Evolutionary conservation across 208 protist species (phyloP).

Genomic region (Trypanosoma scelopori): DNA sequence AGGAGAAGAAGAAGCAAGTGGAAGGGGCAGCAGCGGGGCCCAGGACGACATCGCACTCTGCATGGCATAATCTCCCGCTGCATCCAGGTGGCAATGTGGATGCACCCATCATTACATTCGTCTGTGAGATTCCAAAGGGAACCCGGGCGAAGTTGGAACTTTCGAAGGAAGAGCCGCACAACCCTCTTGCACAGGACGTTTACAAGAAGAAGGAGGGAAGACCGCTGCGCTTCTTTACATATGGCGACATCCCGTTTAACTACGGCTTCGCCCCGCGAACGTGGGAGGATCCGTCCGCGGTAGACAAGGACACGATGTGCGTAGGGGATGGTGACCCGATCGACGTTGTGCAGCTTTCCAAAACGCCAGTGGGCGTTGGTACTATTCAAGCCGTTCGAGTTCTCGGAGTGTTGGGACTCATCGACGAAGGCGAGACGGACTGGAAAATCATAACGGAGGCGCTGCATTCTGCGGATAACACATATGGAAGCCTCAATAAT

Average conservation of each 20-base stretch:
- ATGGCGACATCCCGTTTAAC: conserved; percentile 93
- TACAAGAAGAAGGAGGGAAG: conserved; percentile 47
- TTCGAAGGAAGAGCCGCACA: conserved; percentile 80
- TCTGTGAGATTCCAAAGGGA: conserved; percentile 88
- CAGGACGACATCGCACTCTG: conserved; percentile 30
- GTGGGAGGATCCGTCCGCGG: conserved; percentile 79
- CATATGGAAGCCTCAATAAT: conserved; percentile 45
- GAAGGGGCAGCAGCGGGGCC: too few relatives aligned
- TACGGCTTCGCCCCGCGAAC: conserved; percentile 96
- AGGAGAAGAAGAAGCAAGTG: too few relatives aligned
- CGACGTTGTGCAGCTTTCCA: conserved; percentile 86
- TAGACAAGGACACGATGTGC: conserved; percentile 55
- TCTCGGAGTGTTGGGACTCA: conserved; percentile 85
- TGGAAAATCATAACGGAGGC: conserved; percentile 89
- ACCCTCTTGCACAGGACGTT: conserved; percentile 93
- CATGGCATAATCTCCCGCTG: conserved; percentile 76
- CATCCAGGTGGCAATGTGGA: conserved; percentile 38
- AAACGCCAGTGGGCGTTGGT: conserved; percentile 34
- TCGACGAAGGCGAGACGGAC: conserved; percentile 92
- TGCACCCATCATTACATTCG: conserved; percentile 53
- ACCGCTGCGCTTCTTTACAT: conserved; percentile 80
- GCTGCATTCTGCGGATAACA: conserved; percentile 25
- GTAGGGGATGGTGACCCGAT: conserved; percentile 89
- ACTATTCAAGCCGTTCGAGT: conserved; percentile 65
- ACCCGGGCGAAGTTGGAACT: conserved; percentile 94